Percentiles rank a stretch among this genome's conserved stretches.
These are phyloP conservation scores for Rhynchospora breviuscula DNA, from an alignment of 176 grass and related monocot species.

Conservation along the genomic window DNA sequence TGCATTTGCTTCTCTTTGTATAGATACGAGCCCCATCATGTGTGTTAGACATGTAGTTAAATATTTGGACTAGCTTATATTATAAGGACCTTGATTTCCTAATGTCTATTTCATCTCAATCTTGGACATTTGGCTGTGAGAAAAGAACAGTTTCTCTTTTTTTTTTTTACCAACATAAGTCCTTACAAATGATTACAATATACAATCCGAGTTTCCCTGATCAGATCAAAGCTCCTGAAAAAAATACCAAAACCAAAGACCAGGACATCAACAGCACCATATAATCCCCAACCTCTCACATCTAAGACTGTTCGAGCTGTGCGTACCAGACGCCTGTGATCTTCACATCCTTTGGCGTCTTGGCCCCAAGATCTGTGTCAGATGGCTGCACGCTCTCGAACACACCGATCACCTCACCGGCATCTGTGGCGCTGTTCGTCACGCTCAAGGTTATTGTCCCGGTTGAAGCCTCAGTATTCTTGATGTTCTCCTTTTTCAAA, in stretches of 20 bases:
- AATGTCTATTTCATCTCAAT: no score
- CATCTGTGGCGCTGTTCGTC: slow-evolving; percentile 55
- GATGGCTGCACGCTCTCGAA: slow-evolving; percentile 90
- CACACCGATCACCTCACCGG: slow-evolving; percentile 68
- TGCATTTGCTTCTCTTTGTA: no score
- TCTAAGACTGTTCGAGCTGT: slow-evolving; percentile 45
- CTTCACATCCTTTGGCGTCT: slow-evolving; percentile 82
- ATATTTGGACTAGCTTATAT: no score
- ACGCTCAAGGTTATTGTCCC: slow-evolving; percentile 78
- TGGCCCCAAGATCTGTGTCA: slow-evolving; percentile 76
- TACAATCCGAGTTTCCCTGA: slow-evolving; percentile 19
- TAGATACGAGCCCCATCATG: no score
- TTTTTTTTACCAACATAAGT: slow-evolving; percentile 13
- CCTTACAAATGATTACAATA: slow-evolving; percentile 29
- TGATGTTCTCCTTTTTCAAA: slow-evolving; percentile 75
- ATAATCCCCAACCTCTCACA: neutral
- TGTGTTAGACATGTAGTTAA: no score
- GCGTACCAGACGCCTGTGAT: slow-evolving; percentile 88
- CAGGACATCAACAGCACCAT: neutral
- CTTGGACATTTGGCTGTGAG: neutral
- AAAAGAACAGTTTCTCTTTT: slow-evolving; percentile 12
- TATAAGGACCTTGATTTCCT: no score
- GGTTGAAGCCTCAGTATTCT: slow-evolving; percentile 45
- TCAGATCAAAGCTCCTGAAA: slow-evolving; percentile 17
- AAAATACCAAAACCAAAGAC: neutral